A percentile compares a stretch with the other conserved stretches of the same genome.
These are phyloP conservation scores for Pseudogymnoascus sp. DNA, from an alignment of 2,329 filamentous ascomycete species.

Conservation along the genomic window DNA sequence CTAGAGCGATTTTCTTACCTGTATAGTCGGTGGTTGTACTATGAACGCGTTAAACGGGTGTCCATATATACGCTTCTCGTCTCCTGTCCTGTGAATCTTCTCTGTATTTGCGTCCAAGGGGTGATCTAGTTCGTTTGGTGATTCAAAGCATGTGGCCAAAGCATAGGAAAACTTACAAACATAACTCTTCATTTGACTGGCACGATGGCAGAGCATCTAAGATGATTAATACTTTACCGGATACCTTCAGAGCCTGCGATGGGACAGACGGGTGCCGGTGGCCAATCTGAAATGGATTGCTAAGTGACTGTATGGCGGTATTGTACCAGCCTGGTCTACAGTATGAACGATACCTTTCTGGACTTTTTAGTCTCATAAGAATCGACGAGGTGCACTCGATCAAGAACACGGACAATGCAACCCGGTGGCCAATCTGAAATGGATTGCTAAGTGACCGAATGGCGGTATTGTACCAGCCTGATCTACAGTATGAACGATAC, in stretches of 20 bases:
- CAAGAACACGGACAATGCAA: too few relatives aligned
- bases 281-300: too few relatives aligned
- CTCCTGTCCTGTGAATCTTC: neutral
- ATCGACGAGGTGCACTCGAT: too few relatives aligned
- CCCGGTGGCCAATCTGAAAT: too few relatives aligned
- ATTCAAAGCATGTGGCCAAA: neutral
- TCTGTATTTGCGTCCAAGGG: neutral
- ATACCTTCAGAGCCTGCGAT: neutral
- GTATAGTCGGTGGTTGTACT: constrained; percentile 5
- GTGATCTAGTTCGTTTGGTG: neutral
- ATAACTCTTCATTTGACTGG: neutral
- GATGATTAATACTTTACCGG: neutral
- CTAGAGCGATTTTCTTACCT: constrained; percentile 8
- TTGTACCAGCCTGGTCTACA: too few relatives aligned
- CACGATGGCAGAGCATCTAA: neutral
- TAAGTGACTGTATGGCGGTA: too few relatives aligned
- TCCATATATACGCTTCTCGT: constrained; percentile 1
- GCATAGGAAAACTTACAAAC: neutral
- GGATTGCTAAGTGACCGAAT: too few relatives aligned
- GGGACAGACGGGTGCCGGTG: too few relatives aligned
- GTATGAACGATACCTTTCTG: too few relatives aligned
- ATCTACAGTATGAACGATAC: too few relatives aligned
- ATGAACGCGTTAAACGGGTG: constrained; percentile 6
- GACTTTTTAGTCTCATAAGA: too few relatives aligned
- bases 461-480: too few relatives aligned